These are phyloP conservation scores for Vaccinium corymbosum DNA, from an alignment of 148 eudicot species.

Conservation along the genomic window DNA sequence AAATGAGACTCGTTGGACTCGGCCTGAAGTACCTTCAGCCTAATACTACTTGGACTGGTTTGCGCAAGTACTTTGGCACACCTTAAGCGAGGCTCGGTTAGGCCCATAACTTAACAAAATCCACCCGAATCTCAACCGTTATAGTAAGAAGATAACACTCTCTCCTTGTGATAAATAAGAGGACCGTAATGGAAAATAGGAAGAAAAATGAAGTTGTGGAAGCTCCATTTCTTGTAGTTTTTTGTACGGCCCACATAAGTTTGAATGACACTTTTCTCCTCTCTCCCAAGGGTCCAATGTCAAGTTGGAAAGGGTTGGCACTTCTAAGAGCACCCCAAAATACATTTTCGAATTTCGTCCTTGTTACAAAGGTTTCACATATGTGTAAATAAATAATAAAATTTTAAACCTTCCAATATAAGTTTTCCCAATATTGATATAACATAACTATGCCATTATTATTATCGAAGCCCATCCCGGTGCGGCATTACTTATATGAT, in stretches of 20 bases:
- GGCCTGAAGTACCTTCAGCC: background rate
- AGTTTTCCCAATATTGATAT: background rate
- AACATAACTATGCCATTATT: background rate
- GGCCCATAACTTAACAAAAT: background rate
- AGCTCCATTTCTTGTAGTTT: too few relatives aligned
- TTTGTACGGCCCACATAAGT: too few relatives aligned
- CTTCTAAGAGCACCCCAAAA: background rate
- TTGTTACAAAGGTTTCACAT: background rate
- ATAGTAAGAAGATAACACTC: background rate
- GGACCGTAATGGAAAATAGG: background rate
- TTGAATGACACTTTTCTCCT: background rate
- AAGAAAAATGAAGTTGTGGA: background rate
- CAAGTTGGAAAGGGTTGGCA: background rate
- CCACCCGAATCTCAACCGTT: background rate
- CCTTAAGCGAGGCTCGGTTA: background rate
- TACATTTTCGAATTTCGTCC: background rate
- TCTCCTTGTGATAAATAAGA: background rate
- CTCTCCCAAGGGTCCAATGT: too few relatives aligned
- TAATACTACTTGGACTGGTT: background rate
- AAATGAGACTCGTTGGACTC: background rate
- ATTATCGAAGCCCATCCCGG: background rate
- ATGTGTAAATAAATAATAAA: too few relatives aligned
- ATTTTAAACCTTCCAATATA: too few relatives aligned
- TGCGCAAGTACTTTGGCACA: background rate
- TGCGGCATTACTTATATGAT: background rate